Evolutionary conservation across 805 yeast species (phyloP).

Genomic region (Komagataella kurtzmanii): DNA sequence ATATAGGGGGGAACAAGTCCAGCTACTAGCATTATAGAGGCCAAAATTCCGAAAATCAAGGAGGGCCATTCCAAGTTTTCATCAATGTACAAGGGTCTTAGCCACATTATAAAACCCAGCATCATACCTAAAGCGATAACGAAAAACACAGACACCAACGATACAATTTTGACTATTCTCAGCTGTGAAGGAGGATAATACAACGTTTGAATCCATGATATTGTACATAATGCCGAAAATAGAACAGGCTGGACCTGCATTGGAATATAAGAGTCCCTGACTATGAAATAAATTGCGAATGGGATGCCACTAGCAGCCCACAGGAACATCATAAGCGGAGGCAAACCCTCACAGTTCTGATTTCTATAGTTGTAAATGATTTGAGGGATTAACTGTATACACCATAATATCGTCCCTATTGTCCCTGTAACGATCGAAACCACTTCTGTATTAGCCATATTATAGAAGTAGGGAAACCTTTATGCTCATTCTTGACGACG

Average conservation of each 20-base stretch:
- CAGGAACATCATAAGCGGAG: constrained; percentile 79
- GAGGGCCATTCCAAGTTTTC: constrained; percentile 53
- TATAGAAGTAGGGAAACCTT: neutral
- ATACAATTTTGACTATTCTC: constrained; percentile 20
- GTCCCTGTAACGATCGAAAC: constrained; percentile 76
- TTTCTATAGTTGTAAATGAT: constrained; percentile 49
- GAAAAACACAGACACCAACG: constrained; percentile 23
- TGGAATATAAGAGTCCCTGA: constrained; percentile 59
- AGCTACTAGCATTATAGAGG: constrained; percentile 57
- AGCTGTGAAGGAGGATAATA: constrained; percentile 53
- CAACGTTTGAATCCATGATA: constrained; percentile 54
- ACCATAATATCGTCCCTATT: constrained; percentile 87
- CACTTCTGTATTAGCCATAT: constrained; percentile 4
- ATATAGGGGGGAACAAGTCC: constrained; percentile 86
- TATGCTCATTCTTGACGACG: neutral
- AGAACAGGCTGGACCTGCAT: constrained; percentile 80
- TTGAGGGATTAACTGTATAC: constrained; percentile 79
- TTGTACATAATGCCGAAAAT: constrained; percentile 54
- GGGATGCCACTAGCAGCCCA: constrained; percentile 77
- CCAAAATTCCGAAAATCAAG: constrained; percentile 66
- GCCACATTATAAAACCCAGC: constrained; percentile 53
- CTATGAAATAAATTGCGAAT: constrained; percentile 72
- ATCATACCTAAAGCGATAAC: constrained; percentile 21
- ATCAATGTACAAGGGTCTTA: constrained; percentile 36
- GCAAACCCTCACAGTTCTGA: constrained; percentile 83